Evolutionary conservation across 805 yeast genomes (phyloP).

Genomic region (Yarrowia keelungensis): DNA sequence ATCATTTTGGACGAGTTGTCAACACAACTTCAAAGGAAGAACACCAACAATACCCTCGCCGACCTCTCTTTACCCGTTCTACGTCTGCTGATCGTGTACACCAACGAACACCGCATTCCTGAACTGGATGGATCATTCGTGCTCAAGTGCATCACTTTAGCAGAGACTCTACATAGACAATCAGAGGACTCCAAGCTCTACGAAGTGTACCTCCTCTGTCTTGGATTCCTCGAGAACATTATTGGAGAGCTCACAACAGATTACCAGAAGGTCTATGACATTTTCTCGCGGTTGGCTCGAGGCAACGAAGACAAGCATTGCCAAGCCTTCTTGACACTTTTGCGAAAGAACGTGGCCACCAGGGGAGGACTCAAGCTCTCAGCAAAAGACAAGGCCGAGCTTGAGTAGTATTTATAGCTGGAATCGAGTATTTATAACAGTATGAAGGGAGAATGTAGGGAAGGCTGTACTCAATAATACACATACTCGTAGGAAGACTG

Average conservation of each 20-base stretch:
- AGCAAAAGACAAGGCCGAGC: conserved; percentile 1
- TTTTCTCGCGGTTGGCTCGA: conserved; percentile 9
- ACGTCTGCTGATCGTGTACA: conserved; percentile 21
- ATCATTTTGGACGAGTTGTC: conserved; percentile 6
- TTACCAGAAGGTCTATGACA: conserved; percentile 16
- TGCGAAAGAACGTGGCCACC: conserved; percentile 25
- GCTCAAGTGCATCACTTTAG: conserved; percentile 10
- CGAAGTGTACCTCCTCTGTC: conserved; percentile 22
- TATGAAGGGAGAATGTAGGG: no score
- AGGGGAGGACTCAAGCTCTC: conserved; percentile 22
- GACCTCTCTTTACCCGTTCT: conserved; percentile 18
- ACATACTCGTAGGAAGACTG: no score
- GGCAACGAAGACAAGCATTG: conserved; percentile 34
- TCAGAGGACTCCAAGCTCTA: conserved; percentile 14
- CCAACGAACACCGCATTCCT: conserved; percentile 14
- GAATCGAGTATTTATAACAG: no score
- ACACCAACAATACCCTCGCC: neutral
- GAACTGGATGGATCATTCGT: conserved; percentile 13
- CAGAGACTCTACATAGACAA: conserved; percentile 4
- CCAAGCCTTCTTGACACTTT: conserved; percentile 19
- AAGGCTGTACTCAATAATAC: no score
- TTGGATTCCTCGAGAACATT: conserved; percentile 26
- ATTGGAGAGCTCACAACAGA: conserved; percentile 6
- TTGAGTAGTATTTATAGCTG: conserved; percentile 13
- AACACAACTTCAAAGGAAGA: neutral